phyloP scores from a whole-genome alignment of 805 yeast genomes.

The Candida andamanensis region DNA sequence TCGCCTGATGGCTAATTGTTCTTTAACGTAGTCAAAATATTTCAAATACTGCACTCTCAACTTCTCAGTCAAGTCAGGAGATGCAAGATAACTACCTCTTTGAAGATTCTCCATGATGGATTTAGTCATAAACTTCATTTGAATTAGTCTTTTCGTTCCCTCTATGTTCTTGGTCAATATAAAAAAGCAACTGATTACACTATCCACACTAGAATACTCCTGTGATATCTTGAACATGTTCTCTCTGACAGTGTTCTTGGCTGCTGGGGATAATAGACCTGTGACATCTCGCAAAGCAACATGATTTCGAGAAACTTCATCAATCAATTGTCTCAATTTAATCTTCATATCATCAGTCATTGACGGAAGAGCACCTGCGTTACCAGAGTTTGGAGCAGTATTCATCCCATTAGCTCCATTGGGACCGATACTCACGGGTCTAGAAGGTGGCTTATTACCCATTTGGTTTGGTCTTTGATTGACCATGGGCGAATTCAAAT shows the following conservation, averaged over 20 bases:
- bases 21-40: constrained; percentile 70
- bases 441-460: constrained; percentile 3
- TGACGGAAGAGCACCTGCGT: constrained; percentile 23
- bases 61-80: constrained; percentile 66
- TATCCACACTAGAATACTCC: constrained; percentile 64
- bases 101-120: constrained; percentile 68
- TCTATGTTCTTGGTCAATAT: constrained; percentile 68
- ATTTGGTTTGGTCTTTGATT: constrained; percentile 6
- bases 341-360: constrained; percentile 58
- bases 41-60: constrained; percentile 67
- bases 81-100: constrained; percentile 61
- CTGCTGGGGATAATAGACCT: constrained; percentile 52
- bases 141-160: constrained; percentile 71
- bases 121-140: constrained; percentile 72
- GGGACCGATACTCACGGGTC: constrained; percentile 4
- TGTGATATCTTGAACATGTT: constrained; percentile 51
- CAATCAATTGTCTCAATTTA: constrained; percentile 56
- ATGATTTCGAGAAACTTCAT: constrained; percentile 65
- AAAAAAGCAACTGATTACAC: constrained; percentile 72
- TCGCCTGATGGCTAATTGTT: constrained; percentile 42
- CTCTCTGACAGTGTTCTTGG: constrained; percentile 56
- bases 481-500: background rate
- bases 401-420: background rate
- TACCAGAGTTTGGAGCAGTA: background rate
- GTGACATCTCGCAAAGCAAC: constrained; percentile 66